Base-by-base conservation (phyloP, 108 stramenopile species). In the Licmophora abbreviata region DNA sequence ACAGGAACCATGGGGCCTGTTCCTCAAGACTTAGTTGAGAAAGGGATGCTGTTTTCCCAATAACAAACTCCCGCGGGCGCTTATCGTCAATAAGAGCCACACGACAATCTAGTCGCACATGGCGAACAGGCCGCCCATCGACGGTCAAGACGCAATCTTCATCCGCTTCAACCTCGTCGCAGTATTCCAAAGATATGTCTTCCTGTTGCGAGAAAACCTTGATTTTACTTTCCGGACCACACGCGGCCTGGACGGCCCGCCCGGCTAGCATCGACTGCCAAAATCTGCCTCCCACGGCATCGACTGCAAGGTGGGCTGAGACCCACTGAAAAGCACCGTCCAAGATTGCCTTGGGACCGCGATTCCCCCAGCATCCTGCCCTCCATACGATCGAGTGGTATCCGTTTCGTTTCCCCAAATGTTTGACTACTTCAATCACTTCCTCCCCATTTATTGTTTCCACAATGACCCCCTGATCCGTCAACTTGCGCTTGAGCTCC, bases 201-300 rank as follows among this genome's bases (percentile, higher is more conserved):
- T 85, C 84, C 37, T 81, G 76, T 17, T 71, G 74, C 3, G 81
- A 74, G 71, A 90, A 85, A 3, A 92, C 80, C 54, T 85, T 85
- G 35, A 92, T 79, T 28, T 77, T 68, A 25, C 79, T 69, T 58
- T 83, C 80, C 1, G 78, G 75, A 9, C 90, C 90, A 54, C 85
- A 92, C 15, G 90, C 90, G 14, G 75, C 79, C 50, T 92, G 90
- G 14, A 92, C 66, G 37, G 83, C 83, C 44, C 83, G 73, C 52
- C 88, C 85, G 2, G 90, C 90, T 23, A 92, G 49, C 79, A 92
- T 92, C 1, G 83, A 71, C 43, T 92, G 90, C 90, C 90, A 92
- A 51, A 88, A 92, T 41, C 72, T 76, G 9, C 90, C 90, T 31
- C 90, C 90, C 9, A 64, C 58, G 17, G 85, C 84, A 63, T 83